These are phyloP conservation scores for Septoria linicola DNA, from an alignment of 2,329 filamentous ascomycete genomes.

Conservation along the genomic window DNA sequence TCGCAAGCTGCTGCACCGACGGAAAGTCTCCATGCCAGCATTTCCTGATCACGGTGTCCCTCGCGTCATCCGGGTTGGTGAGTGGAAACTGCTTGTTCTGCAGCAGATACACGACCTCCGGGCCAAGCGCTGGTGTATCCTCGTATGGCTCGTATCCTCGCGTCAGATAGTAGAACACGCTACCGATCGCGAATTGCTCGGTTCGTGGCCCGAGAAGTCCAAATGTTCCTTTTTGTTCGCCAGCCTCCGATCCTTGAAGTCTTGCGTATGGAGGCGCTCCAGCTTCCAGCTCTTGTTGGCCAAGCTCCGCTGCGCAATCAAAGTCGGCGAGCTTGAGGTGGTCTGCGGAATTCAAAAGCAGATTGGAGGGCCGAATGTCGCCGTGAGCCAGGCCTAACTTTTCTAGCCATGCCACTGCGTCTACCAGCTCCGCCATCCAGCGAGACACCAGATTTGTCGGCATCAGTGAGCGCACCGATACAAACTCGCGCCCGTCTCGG, in stretches of 20 bases:
- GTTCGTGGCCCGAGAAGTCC: constrained; percentile 4
- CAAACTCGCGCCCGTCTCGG: neutral
- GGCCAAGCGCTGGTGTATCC: neutral
- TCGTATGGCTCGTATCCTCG: constrained; percentile 6
- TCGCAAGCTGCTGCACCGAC: constrained; percentile 3
- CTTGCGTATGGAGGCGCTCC: constrained; percentile 4
- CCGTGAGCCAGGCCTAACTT: constrained; percentile 6
- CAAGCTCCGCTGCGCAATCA: constrained; percentile 3
- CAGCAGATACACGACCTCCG: constrained; percentile 1
- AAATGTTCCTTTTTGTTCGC: constrained; percentile 4
- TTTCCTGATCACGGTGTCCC: constrained; percentile 1
- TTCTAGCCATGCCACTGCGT: constrained; percentile 4
- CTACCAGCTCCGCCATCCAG: constrained; percentile 1
- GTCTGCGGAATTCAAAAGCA: neutral
- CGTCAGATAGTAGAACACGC: constrained; percentile 6
- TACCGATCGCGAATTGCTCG: constrained; percentile 8
- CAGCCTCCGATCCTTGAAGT: constrained; percentile 4
- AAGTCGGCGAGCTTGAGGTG: constrained; percentile 7
- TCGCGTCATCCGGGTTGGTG: neutral
- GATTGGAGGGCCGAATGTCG: constrained; percentile 5
- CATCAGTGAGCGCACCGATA: constrained; percentile 1
- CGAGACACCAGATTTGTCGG: constrained; percentile 1
- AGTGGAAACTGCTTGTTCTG: constrained; percentile 2
- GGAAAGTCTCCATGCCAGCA: constrained; percentile 3
- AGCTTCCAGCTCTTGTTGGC: constrained; percentile 7